Evolutionary conservation across 2,329 filamentous ascomycete species (phyloP).

Genomic region (Ascochyta fabae): DNA sequence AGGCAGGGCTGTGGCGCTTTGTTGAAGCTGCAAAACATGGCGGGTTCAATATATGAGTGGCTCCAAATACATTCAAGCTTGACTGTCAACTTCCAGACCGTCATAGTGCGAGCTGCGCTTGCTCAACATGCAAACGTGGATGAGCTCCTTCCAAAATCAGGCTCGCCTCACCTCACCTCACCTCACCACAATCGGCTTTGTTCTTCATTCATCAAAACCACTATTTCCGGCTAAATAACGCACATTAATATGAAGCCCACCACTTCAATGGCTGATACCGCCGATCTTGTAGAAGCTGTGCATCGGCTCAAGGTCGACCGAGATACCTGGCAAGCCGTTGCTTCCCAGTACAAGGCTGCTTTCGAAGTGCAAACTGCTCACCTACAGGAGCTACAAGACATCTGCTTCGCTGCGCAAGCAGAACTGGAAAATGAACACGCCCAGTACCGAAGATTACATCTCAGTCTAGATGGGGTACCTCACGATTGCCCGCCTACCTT

Average conservation of each 20-base stretch:
- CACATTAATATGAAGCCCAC: constrained; percentile 28
- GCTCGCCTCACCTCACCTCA: background rate
- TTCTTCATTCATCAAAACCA: background rate
- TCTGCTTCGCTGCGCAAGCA: constrained; percentile 41
- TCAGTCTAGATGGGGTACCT: constrained; percentile 4
- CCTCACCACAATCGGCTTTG: background rate
- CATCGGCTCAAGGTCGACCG: constrained; percentile 37
- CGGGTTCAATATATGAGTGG: constrained; percentile 57
- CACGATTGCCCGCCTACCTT: background rate
- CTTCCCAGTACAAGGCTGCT: constrained; percentile 35
- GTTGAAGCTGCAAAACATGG: constrained; percentile 68
- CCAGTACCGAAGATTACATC: constrained; percentile 21
- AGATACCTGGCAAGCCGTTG: constrained; percentile 40
- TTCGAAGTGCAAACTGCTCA: constrained; percentile 35
- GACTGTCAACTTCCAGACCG: too few relatives aligned
- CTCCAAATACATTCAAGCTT: too few relatives aligned
- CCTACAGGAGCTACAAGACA: constrained; percentile 33
- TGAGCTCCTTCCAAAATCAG: background rate
- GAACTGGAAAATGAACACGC: constrained; percentile 41
- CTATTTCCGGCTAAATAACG: constrained; percentile 8
- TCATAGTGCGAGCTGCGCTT: background rate
- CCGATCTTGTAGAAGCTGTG: constrained; percentile 25
- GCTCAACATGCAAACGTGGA: background rate
- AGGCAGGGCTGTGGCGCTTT: constrained; percentile 80
- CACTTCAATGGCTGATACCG: constrained; percentile 11